A percentile compares a stretch with the other conserved stretches of the same genome.
These are phyloP conservation scores for Dactylorhiza incarnata DNA, from an alignment of 106 monocot genomes.

Conservation along the genomic window DNA sequence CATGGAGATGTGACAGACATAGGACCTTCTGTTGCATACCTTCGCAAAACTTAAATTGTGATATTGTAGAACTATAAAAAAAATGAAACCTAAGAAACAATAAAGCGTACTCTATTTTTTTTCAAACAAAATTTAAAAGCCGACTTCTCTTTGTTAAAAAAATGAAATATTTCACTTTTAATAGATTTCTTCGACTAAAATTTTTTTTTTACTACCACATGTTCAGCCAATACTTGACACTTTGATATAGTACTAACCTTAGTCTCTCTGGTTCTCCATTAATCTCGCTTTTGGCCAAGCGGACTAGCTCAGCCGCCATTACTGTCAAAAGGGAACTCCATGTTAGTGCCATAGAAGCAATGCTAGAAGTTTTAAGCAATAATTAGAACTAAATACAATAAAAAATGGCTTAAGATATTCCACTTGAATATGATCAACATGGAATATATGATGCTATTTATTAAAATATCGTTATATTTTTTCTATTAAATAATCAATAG, in stretches of 20 bases:
- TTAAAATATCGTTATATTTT: neutral
- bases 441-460: neutral
- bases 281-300: conserved; percentile 44
- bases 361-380: neutral
- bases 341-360: neutral
- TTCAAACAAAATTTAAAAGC: neutral
- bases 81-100: neutral
- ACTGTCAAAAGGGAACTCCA: conserved; percentile 31
- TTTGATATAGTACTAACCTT: conserved; percentile 38
- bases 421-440: neutral
- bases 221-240: neutral
- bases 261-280: conserved; percentile 65
- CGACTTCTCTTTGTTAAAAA: neutral
- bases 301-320: conserved; percentile 95
- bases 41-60: neutral
- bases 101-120: neutral
- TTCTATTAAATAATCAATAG: neutral
- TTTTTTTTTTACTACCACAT: neutral
- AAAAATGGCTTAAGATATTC: neutral
- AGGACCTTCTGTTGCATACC: neutral
- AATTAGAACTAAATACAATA: neutral
- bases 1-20: neutral
- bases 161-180: neutral
- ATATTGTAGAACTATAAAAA: neutral
- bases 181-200: neutral